Base-by-base conservation (phyloP, 2,329 filamentous ascomycete genomes). In the Raffaelea arxii region DNA sequence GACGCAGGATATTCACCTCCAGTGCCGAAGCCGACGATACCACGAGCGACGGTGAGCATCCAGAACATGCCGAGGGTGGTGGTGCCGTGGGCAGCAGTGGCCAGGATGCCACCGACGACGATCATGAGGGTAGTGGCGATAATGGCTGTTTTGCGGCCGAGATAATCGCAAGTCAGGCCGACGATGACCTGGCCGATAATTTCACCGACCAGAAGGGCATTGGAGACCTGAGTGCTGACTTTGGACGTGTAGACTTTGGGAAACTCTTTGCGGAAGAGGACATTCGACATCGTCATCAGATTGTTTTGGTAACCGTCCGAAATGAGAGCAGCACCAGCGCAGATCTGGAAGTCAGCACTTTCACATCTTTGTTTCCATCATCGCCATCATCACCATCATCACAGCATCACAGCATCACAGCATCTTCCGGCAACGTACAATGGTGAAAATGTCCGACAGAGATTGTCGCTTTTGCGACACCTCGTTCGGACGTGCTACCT, bases 121-220 rank as follows among this genome's bases (percentile, higher is more conserved):
- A 72, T 59, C 48, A 72, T 63, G 10, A 65, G 44, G 0, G 72
- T 75, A 0, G 73, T 68, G 6, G 64, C 60, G 5, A 75, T 56
- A 25, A 70, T 67, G 19, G 71, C 71, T 1, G 65, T 72, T 40
- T 68, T 65, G 40, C 72, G 65, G 12, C 72, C 72, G 11, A 75
- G 53, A 23, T 68, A 65, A 55, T 75, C 73, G 51, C 71, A 70
- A 6, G 72, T 57, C 6, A 69, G 59, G 3, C 73, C 72, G 49
- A 78, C 77, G 51, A 69, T 59, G 12, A 78, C 56, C 66, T 77
- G 78, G 44, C 75, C 75, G 39, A 76, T 60, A 46, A 76, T 74
- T 58, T 74, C 70, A 36, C 75, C 76, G 39, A 78, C 68, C 3
- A 77, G 62, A 51, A 72, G 73, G 2, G 74, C 68, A 52, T 78